Base-by-base conservation (phyloP, 148 eudicot genomes). In the Rhododendron mucronatum region DNA sequence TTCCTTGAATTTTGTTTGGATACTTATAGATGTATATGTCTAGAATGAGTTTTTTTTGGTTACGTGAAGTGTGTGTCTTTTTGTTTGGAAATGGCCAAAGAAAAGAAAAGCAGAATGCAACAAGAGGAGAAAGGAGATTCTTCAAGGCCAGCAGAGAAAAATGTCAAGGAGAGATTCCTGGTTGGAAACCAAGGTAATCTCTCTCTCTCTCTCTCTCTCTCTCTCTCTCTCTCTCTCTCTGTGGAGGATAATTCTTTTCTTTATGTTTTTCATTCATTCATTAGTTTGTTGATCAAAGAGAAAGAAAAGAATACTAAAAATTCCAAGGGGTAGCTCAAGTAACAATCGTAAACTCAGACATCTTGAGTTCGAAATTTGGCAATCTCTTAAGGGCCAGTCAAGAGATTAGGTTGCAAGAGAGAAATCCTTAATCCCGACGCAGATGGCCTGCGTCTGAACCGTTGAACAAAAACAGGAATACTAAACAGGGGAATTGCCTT, bases 51-150 rank as follows among this genome's bases (percentile, higher is more conserved):
- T 74, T 39, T 39, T 73, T 41, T 82, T 18, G 39, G 81, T 82
- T 71, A 41, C 85, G 74, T 74, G 83, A 41, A 71, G 84, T 39
- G 88, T 50, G 73, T 75, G 85, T 44, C 71, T 71, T 20, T 84
- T 48, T 20, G 14, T 18, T 15, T 45, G 67, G 74, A 39, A 20
- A 86, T 47, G 61, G 37, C 71, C 33, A 2, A 21, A 86, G 44
- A 84, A 23, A 69, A 83, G 83, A 37, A 78, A 82, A 86, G 82
- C 12, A 80, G 79, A 51, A 50, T 15, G 55, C 21, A 37, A 75
- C 35, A n/a, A 35, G 82, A 87, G 75, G 90, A 86, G 84, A 80
- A 89, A 88, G 88, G 71, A 88, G 89, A 92, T 89, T 88, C 90
- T 80, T 91, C 81, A 61, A 57, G 73, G 77, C 79, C 76, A 81